Percentiles rank a stretch among this genome's conserved stretches.
These are phyloP conservation scores for Trichosporon asahii DNA, from an alignment of 1,284 basidiomycete genomes.

Conservation along the genomic window DNA sequence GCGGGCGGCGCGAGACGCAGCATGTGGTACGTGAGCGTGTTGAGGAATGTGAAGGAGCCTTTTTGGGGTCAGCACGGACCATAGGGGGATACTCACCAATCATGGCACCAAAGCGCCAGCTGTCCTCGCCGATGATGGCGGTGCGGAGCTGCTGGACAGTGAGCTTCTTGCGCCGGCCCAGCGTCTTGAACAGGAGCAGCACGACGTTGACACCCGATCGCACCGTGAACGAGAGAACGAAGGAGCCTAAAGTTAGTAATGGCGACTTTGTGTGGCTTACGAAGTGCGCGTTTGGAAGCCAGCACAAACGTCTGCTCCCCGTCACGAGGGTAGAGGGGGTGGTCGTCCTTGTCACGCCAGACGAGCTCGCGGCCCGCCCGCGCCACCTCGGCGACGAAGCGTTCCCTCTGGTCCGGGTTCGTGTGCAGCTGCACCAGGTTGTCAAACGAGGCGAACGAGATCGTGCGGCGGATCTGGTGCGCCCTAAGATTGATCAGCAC, in stretches of 20 bases:
- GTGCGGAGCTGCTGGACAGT: conserved; percentile 64
- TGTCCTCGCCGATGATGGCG: conserved; percentile 75
- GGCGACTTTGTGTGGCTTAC: conserved; percentile 51
- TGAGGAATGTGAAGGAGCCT: conserved; percentile 65
- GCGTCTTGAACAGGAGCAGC: conserved; percentile 60
- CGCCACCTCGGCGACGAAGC: conserved; percentile 36
- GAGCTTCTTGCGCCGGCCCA: conserved; percentile 59
- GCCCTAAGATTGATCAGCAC: conserved; percentile 31
- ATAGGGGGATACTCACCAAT: conserved; percentile 57
- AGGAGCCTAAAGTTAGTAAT: conserved; percentile 63
- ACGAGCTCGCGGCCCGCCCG: conserved; percentile 56
- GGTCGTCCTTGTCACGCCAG: conserved; percentile 78
- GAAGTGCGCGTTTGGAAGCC: conserved; percentile 67
- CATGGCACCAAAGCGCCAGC: conserved; percentile 78
- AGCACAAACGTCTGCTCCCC: conserved; percentile 69
- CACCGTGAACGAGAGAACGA: conserved; percentile 70
- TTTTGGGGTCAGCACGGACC: neutral
- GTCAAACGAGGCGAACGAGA: conserved; percentile 51
- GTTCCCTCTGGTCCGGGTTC: conserved; percentile 36
- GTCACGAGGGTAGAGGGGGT: conserved; percentile 64
- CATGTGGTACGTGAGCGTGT: conserved; percentile 77
- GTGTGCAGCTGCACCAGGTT: conserved; percentile 39
- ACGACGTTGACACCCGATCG: conserved; percentile 76
- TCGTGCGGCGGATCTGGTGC: conserved; percentile 49
- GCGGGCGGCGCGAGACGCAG: conserved; percentile 72